Evolutionary conservation across 2,329 filamentous ascomycete species (phyloP).

Genomic region (Ilyonectria destructans): DNA sequence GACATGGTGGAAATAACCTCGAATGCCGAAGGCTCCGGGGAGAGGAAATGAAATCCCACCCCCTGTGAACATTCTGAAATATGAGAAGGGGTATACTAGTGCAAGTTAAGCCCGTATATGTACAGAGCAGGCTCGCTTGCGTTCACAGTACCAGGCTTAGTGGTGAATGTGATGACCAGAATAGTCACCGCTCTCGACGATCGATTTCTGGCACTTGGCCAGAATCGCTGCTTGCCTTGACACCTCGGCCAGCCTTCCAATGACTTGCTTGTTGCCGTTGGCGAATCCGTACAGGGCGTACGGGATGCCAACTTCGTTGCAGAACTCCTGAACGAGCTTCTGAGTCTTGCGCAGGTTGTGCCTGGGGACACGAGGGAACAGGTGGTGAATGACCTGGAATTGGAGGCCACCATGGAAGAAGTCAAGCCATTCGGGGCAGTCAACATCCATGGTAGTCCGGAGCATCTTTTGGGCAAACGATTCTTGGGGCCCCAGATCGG

Average conservation of each 20-base stretch:
- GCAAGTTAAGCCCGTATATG: slow-evolving; percentile 20
- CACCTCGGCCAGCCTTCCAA: slow-evolving; percentile 83
- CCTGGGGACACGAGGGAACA: slow-evolving; percentile 87
- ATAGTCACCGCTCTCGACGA: slow-evolving; percentile 53
- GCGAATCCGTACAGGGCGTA: slow-evolving; percentile 91
- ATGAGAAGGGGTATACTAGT: slow-evolving; percentile 1
- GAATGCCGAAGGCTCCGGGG: slow-evolving; percentile 1
- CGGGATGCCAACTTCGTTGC: slow-evolving; percentile 84
- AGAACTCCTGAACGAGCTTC: slow-evolving; percentile 85
- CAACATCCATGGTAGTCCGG: slow-evolving; percentile 93
- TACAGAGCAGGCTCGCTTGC: slow-evolving; percentile 28
- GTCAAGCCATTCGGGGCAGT: slow-evolving; percentile 90
- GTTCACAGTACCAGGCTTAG: neutral
- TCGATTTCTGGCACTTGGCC: slow-evolving; percentile 78
- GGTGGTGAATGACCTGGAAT: slow-evolving; percentile 91
- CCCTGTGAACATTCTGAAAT: neutral
- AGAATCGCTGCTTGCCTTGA: slow-evolving; percentile 85
- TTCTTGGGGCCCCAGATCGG: slow-evolving; percentile 86
- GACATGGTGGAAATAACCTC: slow-evolving; percentile 14
- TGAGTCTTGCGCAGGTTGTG: slow-evolving; percentile 87
- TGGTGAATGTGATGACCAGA: slow-evolving; percentile 36
- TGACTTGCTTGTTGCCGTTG: slow-evolving; percentile 86
- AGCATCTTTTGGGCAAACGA: slow-evolving; percentile 94
- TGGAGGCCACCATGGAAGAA: slow-evolving; percentile 92
- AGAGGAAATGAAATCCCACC: slow-evolving; percentile 3